Evolutionary conservation across 805 yeast species (phyloP).

Genomic region (Barnettozyma sp.): DNA sequence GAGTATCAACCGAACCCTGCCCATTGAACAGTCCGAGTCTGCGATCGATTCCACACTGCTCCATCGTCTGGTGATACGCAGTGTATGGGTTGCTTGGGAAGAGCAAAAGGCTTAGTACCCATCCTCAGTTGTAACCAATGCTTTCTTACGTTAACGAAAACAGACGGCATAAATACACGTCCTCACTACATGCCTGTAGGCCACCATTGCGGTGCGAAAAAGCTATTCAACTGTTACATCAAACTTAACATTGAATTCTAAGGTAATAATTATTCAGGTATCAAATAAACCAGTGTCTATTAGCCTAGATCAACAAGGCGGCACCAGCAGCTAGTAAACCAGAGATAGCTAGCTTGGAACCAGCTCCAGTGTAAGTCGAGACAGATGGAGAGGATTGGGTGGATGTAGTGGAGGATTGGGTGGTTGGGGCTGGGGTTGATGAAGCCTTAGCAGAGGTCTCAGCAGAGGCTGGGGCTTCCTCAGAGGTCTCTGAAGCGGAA

Average conservation of each 20-base stretch:
- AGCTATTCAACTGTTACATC: background rate
- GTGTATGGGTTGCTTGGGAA: too few relatives aligned
- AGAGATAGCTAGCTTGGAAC: background rate
- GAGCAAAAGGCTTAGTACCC: too few relatives aligned
- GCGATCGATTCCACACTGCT: too few relatives aligned
- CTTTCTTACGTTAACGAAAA: too few relatives aligned
- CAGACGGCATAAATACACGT: too few relatives aligned
- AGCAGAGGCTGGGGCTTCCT: background rate
- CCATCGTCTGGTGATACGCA: too few relatives aligned
- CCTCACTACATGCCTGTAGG: too few relatives aligned
- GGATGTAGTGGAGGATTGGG: background rate
- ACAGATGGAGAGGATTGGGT: background rate
- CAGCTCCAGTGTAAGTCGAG: constrained; percentile 2
- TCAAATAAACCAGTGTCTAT: background rate
- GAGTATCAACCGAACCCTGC: too few relatives aligned
- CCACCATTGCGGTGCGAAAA: background rate
- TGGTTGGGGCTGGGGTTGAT: background rate
- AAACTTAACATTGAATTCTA: background rate
- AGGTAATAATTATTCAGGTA: background rate
- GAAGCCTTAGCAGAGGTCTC: background rate
- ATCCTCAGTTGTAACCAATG: too few relatives aligned
- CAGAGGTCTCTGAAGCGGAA: background rate
- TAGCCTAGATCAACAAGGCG: constrained; percentile 6
- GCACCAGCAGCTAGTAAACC: constrained; percentile 4
- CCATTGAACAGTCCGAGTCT: too few relatives aligned